Base-by-base conservation (phyloP, 1,284 basidiomycete genomes). In the Rhodotorula glutinis region DNA sequence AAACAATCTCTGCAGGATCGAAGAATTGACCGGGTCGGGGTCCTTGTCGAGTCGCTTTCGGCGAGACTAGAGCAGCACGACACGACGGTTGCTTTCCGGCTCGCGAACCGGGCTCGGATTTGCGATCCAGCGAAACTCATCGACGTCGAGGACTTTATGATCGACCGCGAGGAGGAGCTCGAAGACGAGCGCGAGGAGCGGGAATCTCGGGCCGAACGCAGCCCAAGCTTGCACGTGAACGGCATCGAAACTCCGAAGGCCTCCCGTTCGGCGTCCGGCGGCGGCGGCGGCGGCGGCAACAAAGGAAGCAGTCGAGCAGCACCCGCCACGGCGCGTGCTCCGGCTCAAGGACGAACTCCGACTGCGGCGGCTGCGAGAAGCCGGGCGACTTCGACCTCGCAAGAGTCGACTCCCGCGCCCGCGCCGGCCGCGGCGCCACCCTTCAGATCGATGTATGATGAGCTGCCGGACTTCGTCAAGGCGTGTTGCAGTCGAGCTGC, bases 21-120 rank as follows among this genome's bases (percentile, higher is more conserved):
- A 9, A 65, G 71, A 14, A 60, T 72, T 19, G 56, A 63, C 7
- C 67, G 65, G 10, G 51, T 70, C 33, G 47, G 38, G 21, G 0
- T 30, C 4, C 55, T 63, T 16, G 49, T 58, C 16, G 16, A 23
- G 0, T 47, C 65, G 10, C 59, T 67, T 8, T 40, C 52, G 29
- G 29, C 40, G 10, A 62, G 60, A 9, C 46, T 70, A n/a, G 51
- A 57, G 3, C 30, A 62, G 23, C 71, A 69, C 54, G 67, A 69
- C 29, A n/a, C 57, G 38, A 44, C 60, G 4, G 61, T 55, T 17
- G 49, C 60, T 5, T 70, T 70, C 65, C 67, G 57, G 17, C 58
- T 51, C 44, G 56, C 56, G 21, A 54, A 61, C 57, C 60, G 56
- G 23, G 13, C 60, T 11, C 65, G 65, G 40, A 44, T 47, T 8